Evolutionary conservation across 1,284 basidiomycete species (phyloP).

Genomic region (Salmacisia buchloeana): DNA sequence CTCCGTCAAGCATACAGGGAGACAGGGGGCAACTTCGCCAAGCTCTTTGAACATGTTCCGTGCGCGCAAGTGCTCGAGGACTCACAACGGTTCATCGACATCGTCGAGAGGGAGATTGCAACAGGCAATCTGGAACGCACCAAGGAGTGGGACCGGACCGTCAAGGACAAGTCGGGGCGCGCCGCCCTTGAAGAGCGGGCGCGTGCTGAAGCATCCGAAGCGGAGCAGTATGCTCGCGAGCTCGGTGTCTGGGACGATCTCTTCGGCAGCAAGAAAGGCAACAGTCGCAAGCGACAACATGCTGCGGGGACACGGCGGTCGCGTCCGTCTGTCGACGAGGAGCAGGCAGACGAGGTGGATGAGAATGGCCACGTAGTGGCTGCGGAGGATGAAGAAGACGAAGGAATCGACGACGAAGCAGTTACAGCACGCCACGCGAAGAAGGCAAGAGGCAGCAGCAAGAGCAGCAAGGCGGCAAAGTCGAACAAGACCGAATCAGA

Average conservation of each 20-base stretch:
- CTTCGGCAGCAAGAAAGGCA: slow-evolving; percentile 27
- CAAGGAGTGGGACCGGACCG: neutral
- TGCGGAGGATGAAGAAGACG: slow-evolving; percentile 14
- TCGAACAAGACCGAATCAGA: neutral
- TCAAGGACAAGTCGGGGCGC: slow-evolving; percentile 9
- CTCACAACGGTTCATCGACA: slow-evolving; percentile 11
- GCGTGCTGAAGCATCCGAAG: slow-evolving; percentile 10
- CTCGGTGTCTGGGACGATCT: slow-evolving; percentile 48
- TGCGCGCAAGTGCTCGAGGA: slow-evolving; percentile 9
- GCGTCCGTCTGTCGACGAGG: neutral
- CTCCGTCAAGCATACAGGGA: slow-evolving; percentile 37
- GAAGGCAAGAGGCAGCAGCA: slow-evolving; percentile 17
- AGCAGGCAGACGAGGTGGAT: slow-evolving; percentile 10
- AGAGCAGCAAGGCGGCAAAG: slow-evolving; percentile 2
- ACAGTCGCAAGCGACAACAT: too few species aligned
- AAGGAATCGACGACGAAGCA: slow-evolving; percentile 8
- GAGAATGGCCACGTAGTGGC: neutral
- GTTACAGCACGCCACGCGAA: neutral
- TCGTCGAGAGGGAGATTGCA: slow-evolving; percentile 25
- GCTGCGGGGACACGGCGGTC: too few species aligned
- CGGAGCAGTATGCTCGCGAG: slow-evolving; percentile 14
- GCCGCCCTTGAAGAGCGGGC: slow-evolving; percentile 6
- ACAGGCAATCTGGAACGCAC: slow-evolving; percentile 25
- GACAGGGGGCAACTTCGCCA: slow-evolving; percentile 27
- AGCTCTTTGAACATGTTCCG: slow-evolving; percentile 18